These are phyloP conservation scores for Aureobasidium melanogenum DNA, from an alignment of 2,329 filamentous ascomycete genomes.

Conservation along the genomic window DNA sequence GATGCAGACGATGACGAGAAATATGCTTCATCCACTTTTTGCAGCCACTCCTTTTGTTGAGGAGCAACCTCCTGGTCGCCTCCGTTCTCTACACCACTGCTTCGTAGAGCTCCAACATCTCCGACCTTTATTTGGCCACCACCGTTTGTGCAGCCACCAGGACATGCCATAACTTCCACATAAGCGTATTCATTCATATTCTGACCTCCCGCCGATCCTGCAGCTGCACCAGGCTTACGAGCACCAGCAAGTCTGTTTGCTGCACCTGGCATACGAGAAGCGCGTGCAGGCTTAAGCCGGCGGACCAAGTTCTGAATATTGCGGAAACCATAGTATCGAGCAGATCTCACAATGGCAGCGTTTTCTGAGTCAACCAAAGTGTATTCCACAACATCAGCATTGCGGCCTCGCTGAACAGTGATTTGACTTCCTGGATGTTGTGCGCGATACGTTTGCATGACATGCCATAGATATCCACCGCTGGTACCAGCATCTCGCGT, in stretches of 20 bases:
- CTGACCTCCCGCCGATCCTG: constrained; percentile 24
- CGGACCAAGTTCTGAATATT: constrained; percentile 98
- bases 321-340: constrained; percentile 91
- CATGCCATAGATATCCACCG: constrained; percentile 80
- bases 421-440: constrained; percentile 65
- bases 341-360: constrained; percentile 59
- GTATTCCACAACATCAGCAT: constrained; percentile 86
- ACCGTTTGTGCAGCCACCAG: constrained; percentile 96
- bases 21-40: constrained; percentile 54
- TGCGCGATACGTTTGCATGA: constrained; percentile 65
- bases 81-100: constrained; percentile 26
- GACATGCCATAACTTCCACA: constrained; percentile 98
- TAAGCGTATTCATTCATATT: constrained; percentile 63
- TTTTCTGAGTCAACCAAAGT: constrained; percentile 46
- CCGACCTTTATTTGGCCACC: constrained; percentile 90
- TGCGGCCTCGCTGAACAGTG: constrained; percentile 65
- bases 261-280: constrained; percentile 72
- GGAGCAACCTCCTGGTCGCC: constrained; percentile 22
- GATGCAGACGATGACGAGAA: constrained; percentile 16
- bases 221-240: constrained; percentile 40
- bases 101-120: constrained; percentile 50
- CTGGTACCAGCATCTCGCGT: constrained; percentile 59
- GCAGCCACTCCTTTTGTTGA: constrained; percentile 44
- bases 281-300: constrained; percentile 71
- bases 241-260: constrained; percentile 47